Evolutionary conservation across 768 basidiomycete genomes (phyloP), one percentile per base, ranked within the genome.

Genomic region (Termitomyces sp.): DNA sequence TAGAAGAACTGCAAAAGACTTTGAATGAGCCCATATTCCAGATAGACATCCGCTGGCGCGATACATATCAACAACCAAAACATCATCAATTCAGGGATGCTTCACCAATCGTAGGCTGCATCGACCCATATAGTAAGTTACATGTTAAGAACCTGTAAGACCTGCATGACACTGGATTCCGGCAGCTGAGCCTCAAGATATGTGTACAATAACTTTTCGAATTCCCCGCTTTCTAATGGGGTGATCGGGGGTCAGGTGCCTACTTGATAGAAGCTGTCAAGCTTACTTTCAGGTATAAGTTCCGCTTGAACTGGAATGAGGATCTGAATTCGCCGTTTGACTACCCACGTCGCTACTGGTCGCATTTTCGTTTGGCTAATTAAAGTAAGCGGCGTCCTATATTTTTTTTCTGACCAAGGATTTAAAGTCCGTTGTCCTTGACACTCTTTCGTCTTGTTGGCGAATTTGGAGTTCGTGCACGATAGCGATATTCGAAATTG

Each of bases 231-330:
- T 35, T 57, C 60, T 53, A 65, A 64, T 43, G 60, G 66, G 69
- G 77, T 77, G 74, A 65, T 71, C 67, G 76, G 76, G 50, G 75
- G 75, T 67, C 74, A 66, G 46, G 61, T 69, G 67, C 65, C 65
- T 66, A 74, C 66, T 69, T 73, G 73, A 78, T 77, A 74, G 76
- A 78, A 78, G 77, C 69, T 77, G 77, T 77, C 78, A 79, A 71
- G 76, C 74, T 74, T 74, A 70, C 64, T 64, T 68, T 69, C 68
- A 77, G 69, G 75, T 83, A 83, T 83, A 84, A 84, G 82, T 80
- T 77, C 82, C 81, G 82, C 74, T 72, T 75, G 70, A 77, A 72
- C 74, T 73, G 79, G 77, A 75, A 80, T 80, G 77, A 71, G 68
- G 66, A n/a, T 41, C 66, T 67, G 62, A 70, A 68, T 77, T 76